phyloP scores from a whole-genome alignment of 805 yeast genomes.

The Nakazawaea molendinolei region DNA sequence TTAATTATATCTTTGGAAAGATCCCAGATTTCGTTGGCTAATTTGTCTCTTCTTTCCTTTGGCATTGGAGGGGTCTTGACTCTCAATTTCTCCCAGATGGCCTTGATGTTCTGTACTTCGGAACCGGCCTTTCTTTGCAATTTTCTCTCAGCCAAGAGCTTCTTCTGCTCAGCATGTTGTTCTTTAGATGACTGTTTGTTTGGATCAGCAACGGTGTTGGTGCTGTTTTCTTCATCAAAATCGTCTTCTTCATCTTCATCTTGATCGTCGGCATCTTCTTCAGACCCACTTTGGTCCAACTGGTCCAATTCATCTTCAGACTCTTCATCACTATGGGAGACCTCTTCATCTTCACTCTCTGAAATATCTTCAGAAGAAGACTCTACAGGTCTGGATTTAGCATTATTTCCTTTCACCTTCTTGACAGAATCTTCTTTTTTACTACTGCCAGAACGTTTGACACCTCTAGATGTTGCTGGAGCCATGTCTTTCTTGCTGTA shows the following conservation, averaged over 20 bases:
- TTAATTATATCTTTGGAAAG: slow-evolving; percentile 68
- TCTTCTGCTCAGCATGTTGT: slow-evolving; percentile 79
- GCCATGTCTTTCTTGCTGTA: slow-evolving; percentile 5
- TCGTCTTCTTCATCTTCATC: slow-evolving; percentile 21
- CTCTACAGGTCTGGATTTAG: slow-evolving; percentile 2
- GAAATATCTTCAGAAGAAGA: slow-evolving; percentile 7
- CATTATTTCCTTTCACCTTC: slow-evolving; percentile 7
- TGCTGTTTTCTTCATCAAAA: too few species aligned
- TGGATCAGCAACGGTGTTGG: slow-evolving; percentile 19
- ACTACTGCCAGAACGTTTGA: slow-evolving; percentile 2
- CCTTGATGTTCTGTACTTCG: slow-evolving; percentile 78
- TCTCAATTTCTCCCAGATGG: slow-evolving; percentile 86
- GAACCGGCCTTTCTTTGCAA: slow-evolving; percentile 80
- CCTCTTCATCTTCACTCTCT: slow-evolving; percentile 16
- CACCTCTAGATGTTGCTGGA: slow-evolving; percentile 4
- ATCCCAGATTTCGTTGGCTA: slow-evolving; percentile 81
- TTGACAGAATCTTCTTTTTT: not conserved
- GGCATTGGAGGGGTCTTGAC: slow-evolving; percentile 79
- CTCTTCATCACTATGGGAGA: slow-evolving; percentile 24
- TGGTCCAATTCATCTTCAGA: slow-evolving; percentile 23
- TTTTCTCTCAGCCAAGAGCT: slow-evolving; percentile 74
- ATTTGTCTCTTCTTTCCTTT: slow-evolving; percentile 65
- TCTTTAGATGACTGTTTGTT: slow-evolving; percentile 51
- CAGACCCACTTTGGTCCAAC: slow-evolving; percentile 21
- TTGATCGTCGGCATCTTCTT: slow-evolving; percentile 21